Percentiles rank a stretch among this genome's conserved stretches.
Conservation (phyloP, 768 basidiomycete genomes). For the Boletus subparvulus region DNA sequence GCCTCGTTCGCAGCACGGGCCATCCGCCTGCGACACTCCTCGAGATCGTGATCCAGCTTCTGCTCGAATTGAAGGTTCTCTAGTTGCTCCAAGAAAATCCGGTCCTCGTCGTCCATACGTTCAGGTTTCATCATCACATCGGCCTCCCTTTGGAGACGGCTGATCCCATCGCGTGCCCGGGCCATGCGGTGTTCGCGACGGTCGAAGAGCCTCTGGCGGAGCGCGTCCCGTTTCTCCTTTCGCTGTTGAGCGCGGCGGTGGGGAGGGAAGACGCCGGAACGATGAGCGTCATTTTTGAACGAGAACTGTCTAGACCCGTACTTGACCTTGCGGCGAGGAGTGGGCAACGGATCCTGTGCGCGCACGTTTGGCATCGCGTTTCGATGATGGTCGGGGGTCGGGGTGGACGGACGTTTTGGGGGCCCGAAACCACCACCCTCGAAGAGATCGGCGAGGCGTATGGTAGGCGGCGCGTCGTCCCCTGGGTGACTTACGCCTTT, state of each 20-base stretch:
- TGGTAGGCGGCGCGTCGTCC: slow-evolving; percentile 10
- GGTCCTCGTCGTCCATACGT: slow-evolving; percentile 20
- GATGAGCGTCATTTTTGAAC: not conserved
- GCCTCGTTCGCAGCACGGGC: slow-evolving; percentile 23
- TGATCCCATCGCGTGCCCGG: slow-evolving; percentile 1
- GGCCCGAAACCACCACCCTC: not conserved
- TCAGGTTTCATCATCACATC: slow-evolving; percentile 16
- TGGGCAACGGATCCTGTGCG: not conserved
- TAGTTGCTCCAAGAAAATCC: slow-evolving; percentile 28
- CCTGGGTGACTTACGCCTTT: not conserved
- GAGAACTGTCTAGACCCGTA: slow-evolving; percentile 20
- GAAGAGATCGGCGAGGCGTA: slow-evolving; percentile 6
- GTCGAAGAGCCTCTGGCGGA: not conserved
- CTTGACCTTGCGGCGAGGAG: slow-evolving; percentile 9
- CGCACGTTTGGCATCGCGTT: not conserved
- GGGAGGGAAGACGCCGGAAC: not conserved
- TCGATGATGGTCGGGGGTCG: not conserved
- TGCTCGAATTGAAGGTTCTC: slow-evolving; percentile 16
- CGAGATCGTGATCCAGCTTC: slow-evolving; percentile 12
- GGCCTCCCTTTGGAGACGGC: slow-evolving; percentile 11
- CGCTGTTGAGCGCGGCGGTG: slow-evolving; percentile 2
- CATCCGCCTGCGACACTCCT: slow-evolving; percentile 18
- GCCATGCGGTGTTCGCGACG: slow-evolving; percentile 4
- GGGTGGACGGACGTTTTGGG: not conserved
- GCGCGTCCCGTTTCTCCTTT: slow-evolving; percentile 10